Base-by-base conservation (phyloP, 23 red algal species). In the Gracilaria domingensis region DNA sequence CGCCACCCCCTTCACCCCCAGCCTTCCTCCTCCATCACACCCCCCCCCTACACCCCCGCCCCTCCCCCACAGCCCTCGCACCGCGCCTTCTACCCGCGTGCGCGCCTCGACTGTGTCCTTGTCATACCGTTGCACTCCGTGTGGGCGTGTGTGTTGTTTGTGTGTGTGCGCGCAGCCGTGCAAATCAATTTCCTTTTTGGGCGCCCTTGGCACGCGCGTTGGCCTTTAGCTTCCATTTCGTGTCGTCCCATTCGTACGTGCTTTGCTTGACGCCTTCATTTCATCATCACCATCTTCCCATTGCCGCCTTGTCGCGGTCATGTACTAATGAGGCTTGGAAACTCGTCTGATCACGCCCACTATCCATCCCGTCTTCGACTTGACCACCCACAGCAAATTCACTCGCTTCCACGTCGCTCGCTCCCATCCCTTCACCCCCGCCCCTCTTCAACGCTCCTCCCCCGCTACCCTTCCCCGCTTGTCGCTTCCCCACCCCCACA, bases 291-390 rank as follows among this genome's bases (percentile, higher is more conserved):
- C 25, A 35, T 26, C 14, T 18, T 25, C 66, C 4, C 30, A 71
- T 39, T 35, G 5, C 35, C 12, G 28, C 20, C 66, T 26, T 17
- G 8, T 32, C 2, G 69, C 69, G 69, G 69, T 75, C 69, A 75
- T 75, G 69, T 75, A 75, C 69, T 75, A 30, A 75, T 75, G 69
- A 75, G 69, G 69, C 18, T 75, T 75, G 69, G 69, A 18, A 75
- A 40, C n/a, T 75, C 69, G 3, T 25, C 69, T 65, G 36, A 40
- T 45, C 69, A 75, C 39, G 37, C 69, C 35, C 69, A 75, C 36
- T 45, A 20, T 36, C 37, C 69, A 75, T 75, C 69, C 0, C 35
- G 29, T 20, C 39, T 47, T 18, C 39, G 21, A 35, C 54, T 65
- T 29, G 16, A 49, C 83, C 39, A 45, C 61, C 60, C 61, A 59